Conservation (phyloP, 371 early-diverging fungal species). For the Mucor saturninus region DNA sequence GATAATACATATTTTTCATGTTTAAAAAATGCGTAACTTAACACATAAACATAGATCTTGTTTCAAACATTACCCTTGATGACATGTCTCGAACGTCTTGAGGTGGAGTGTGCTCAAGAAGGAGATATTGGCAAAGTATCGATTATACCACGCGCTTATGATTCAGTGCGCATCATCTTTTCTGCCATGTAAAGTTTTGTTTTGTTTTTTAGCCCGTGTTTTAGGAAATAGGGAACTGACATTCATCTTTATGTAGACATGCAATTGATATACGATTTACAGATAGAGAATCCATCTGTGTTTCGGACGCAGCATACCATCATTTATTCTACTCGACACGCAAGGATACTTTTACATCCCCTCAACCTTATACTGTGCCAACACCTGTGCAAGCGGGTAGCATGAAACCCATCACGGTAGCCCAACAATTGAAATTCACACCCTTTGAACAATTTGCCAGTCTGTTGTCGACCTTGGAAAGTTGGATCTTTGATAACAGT, state of each 20-base stretch:
- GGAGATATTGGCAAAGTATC: conserved; percentile 49
- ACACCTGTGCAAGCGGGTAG: not conserved
- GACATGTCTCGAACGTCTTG: conserved; percentile 46
- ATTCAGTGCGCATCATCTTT: conserved; percentile 61
- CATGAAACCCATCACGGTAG: conserved; percentile 36
- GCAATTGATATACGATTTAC: conserved; percentile 51
- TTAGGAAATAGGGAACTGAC: no score
- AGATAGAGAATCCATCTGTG: conserved; percentile 37
- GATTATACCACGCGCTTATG: conserved; percentile 59
- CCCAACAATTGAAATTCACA: conserved; percentile 43
- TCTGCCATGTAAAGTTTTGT: conserved; percentile 35
- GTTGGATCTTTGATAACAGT: conserved; percentile 35
- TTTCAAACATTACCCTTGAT: conserved; percentile 56
- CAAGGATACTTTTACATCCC: conserved; percentile 22
- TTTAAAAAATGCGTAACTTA: not conserved
- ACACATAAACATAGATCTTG: conserved; percentile 26
- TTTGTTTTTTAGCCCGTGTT: not conserved
- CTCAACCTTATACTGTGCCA: conserved; percentile 26
- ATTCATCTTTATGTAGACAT: conserved; percentile 8
- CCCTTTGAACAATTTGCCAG: conserved; percentile 40
- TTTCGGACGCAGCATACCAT: conserved; percentile 48
- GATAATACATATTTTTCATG: no score
- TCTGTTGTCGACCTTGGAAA: conserved; percentile 34
- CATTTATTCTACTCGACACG: conserved; percentile 33
- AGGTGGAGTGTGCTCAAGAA: conserved; percentile 32